These are phyloP conservation scores for Zasmidium citrigriseum DNA, from an alignment of 2,329 filamentous ascomycete species.

Conservation along the genomic window DNA sequence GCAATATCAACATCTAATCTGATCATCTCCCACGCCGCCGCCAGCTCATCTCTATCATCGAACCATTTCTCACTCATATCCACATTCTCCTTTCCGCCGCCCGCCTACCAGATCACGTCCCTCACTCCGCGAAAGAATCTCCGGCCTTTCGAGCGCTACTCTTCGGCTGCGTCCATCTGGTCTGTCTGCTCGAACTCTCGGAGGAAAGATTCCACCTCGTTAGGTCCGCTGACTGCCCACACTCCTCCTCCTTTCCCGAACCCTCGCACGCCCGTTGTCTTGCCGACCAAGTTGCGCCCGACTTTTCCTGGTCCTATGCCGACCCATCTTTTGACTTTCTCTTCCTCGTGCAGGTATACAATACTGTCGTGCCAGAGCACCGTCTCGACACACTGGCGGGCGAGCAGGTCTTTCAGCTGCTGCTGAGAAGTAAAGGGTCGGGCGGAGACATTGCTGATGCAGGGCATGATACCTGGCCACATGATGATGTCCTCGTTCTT, in stretches of 20 bases:
- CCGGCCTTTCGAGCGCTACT: not conserved
- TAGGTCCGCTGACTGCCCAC: slow-evolving; percentile 84
- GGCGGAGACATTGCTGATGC: slow-evolving; percentile 84
- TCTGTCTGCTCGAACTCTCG: slow-evolving; percentile 51
- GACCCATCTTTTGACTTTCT: slow-evolving; percentile 80
- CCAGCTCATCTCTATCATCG: not conserved
- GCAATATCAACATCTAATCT: slow-evolving; percentile 8
- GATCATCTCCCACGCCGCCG: slow-evolving; percentile 2
- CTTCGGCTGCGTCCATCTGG: slow-evolving; percentile 38
- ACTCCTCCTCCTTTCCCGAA: slow-evolving; percentile 85
- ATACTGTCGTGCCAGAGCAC: slow-evolving; percentile 95
- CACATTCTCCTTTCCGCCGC: not conserved
- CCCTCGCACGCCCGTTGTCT: slow-evolving; percentile 89
- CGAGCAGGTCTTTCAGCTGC: slow-evolving; percentile 76
- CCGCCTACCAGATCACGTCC: not conserved
- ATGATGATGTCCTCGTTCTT: slow-evolving; percentile 66
- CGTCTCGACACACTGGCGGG: slow-evolving; percentile 84
- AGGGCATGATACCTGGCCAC: slow-evolving; percentile 74
- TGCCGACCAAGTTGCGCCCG: slow-evolving; percentile 87
- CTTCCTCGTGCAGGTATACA: slow-evolving; percentile 80
- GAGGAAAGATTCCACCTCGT: slow-evolving; percentile 51
- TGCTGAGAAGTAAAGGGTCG: slow-evolving; percentile 72
- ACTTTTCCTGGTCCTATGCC: slow-evolving; percentile 94
- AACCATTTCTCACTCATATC: not conserved
- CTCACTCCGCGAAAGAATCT: not conserved